Conservation (phyloP, 176 grass and related monocot species). For the Oryza rufipogon region DNA sequence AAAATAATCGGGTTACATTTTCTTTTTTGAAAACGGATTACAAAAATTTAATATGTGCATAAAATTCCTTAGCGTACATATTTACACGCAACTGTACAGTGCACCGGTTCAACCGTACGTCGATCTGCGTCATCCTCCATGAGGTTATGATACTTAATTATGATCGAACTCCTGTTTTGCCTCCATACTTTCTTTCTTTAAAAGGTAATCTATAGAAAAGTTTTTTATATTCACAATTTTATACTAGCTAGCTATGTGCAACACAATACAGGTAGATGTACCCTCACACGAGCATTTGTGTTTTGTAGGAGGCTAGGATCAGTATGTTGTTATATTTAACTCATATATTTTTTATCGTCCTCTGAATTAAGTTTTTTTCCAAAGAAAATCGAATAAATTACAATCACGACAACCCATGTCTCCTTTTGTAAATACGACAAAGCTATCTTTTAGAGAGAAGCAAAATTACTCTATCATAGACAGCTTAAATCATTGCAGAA, state of each 20-base stretch:
- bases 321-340: not conserved
- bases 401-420: not conserved
- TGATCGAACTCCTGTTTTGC: not conserved
- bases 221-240: too few relatives aligned
- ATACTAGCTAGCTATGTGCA: too few relatives aligned
- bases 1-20: not conserved
- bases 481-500: not conserved
- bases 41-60: not conserved
- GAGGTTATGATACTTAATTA: not conserved
- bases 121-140: not conserved
- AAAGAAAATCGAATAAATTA: not conserved
- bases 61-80: not conserved
- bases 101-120: not conserved
- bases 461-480: not conserved
- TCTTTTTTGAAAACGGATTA: not conserved
- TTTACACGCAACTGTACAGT: not conserved
- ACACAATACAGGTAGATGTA: too few relatives aligned
- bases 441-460: not conserved
- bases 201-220: too few relatives aligned
- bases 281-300: too few relatives aligned
- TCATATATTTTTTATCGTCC: not conserved
- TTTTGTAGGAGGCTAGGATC: too few relatives aligned
- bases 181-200: not conserved
- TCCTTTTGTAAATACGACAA: not conserved
- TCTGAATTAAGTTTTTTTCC: not conserved